Percentiles rank a stretch among this genome's conserved stretches.
Conservation (phyloP, 768 basidiomycete genomes). For the Amanita polypyramis region DNA sequence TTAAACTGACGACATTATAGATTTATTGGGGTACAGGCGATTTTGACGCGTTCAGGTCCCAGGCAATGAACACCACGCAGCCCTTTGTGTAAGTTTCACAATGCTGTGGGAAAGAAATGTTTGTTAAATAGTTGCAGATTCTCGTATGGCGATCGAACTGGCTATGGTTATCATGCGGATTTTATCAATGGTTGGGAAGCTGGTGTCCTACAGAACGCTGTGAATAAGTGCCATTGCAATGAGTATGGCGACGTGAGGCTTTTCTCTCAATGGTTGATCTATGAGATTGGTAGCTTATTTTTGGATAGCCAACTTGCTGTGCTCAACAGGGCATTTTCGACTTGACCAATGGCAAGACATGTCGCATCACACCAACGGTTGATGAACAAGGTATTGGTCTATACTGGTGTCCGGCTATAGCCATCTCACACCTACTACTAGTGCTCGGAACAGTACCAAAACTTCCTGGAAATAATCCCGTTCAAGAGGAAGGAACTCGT, state of each 20-base stretch:
- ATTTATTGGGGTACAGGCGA: slow-evolving; percentile 33
- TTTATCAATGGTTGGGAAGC: slow-evolving; percentile 54
- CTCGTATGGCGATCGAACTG: slow-evolving; percentile 51
- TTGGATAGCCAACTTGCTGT: slow-evolving; percentile 32
- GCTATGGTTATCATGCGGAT: slow-evolving; percentile 51
- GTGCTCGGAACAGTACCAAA: slow-evolving; percentile 34
- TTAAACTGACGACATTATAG: slow-evolving; percentile 16
- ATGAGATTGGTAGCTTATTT: slow-evolving; percentile 4
- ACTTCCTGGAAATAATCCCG: slow-evolving; percentile 47
- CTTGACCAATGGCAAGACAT: slow-evolving; percentile 27
- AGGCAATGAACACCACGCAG: slow-evolving; percentile 36
- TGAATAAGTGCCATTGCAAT: slow-evolving; percentile 43
- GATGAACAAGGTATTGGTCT: slow-evolving; percentile 33
- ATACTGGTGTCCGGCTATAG: not conserved
- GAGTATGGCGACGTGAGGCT: slow-evolving; percentile 29
- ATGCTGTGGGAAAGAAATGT: not conserved
- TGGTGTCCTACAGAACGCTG: slow-evolving; percentile 41
- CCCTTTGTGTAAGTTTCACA: slow-evolving; percentile 37
- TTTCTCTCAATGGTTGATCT: not conserved
- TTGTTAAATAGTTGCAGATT: slow-evolving; percentile 17
- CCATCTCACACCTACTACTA: slow-evolving; percentile 13
- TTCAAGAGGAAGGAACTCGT: slow-evolving; percentile 24
- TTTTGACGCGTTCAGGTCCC: slow-evolving; percentile 24
- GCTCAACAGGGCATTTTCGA: slow-evolving; percentile 33
- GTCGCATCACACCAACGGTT: slow-evolving; percentile 34